Evolutionary conservation across 371 early-diverging fungal genomes (phyloP), one percentile per base, ranked within the genome.

Genomic region (Caulochytrium protostelioides): DNA sequence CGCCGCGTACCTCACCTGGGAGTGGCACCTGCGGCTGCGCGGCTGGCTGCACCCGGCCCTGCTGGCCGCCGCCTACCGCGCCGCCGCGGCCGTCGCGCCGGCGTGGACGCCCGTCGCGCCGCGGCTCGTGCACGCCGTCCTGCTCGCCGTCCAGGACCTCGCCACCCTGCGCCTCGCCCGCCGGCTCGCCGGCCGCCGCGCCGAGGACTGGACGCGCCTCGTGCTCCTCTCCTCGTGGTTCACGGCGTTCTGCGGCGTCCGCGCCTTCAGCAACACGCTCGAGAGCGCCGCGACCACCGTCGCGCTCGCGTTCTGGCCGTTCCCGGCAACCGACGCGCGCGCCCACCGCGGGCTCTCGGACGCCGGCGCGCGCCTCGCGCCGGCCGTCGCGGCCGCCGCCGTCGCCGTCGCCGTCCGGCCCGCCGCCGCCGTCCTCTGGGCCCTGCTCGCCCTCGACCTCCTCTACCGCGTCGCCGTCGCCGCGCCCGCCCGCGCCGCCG

Each of bases 341-440:
- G 30, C 14, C 5, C 23, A 13, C n/a, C 26, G 6, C 23, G 32
- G n/a, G 21, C 13, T 34, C 25, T 39, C 20, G 16, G 22, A 14
- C 12, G 20, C 24, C 7, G 18, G 3, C 28, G 56, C 64, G 14
- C 28, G 46, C 7, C 54, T 70, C 35, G 50, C 50, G 3, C 34
- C 59, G 0, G 50, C 79, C 0, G 52, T 89, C 10, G 28, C 45
- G 1, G 57, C 76, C 37, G 87, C 85, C 1, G 72, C 72, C 0
- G 30, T 76, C 12, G 69, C 78, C 0, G 84, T 84, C 44, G 50
- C 86, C 15, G 51, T 84, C 34, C 64, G 89, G 17, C 87, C 89
- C 1, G 85, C 91, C 3, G 78, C 74, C 39, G 82, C 64, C 6
- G 48, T 81, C 8, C 41, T 83, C 9, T 90, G 90, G 90, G 27